Evolutionary conservation across 371 early-diverging fungal genomes (phyloP).

Genomic region (Nematocida major): DNA sequence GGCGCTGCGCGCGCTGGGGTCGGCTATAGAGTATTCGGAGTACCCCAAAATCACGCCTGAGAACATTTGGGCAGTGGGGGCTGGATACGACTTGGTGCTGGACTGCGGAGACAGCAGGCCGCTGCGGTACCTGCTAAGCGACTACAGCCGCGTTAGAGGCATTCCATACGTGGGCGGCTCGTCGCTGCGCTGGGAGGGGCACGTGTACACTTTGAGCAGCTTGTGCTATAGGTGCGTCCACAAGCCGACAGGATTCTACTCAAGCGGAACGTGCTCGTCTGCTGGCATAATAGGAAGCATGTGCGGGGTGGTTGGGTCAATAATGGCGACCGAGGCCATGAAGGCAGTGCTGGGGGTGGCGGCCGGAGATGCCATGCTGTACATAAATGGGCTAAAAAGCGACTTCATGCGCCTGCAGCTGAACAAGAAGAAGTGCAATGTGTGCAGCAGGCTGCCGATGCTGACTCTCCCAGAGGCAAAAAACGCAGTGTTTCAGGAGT

Average conservation of each 20-base stretch:
- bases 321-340: slow-evolving; percentile 86
- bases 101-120: slow-evolving; percentile 93
- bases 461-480: background rate
- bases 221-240: slow-evolving; percentile 95
- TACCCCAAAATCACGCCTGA: slow-evolving; percentile 26
- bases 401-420: slow-evolving; percentile 13
- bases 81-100: slow-evolving; percentile 79
- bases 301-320: slow-evolving; percentile 79
- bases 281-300: slow-evolving; percentile 90
- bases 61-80: slow-evolving; percentile 37
- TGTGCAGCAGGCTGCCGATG: background rate
- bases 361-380: background rate
- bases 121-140: slow-evolving; percentile 85
- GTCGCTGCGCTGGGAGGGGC: slow-evolving; percentile 85
- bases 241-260: slow-evolving; percentile 70
- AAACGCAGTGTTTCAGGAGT: background rate
- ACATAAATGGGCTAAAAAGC: slow-evolving; percentile 1
- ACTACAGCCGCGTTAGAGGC: slow-evolving; percentile 74
- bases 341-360: slow-evolving; percentile 65
- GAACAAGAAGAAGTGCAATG: background rate
- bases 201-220: slow-evolving; percentile 68
- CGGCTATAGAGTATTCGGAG: slow-evolving; percentile 14
- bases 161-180: slow-evolving; percentile 85
- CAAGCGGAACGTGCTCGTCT: slow-evolving; percentile 78
- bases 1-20: slow-evolving; percentile 61